phyloP scores from a whole-genome alignment of 2,329 filamentous ascomycete species.

The Beauveria scarabaeidicola region DNA sequence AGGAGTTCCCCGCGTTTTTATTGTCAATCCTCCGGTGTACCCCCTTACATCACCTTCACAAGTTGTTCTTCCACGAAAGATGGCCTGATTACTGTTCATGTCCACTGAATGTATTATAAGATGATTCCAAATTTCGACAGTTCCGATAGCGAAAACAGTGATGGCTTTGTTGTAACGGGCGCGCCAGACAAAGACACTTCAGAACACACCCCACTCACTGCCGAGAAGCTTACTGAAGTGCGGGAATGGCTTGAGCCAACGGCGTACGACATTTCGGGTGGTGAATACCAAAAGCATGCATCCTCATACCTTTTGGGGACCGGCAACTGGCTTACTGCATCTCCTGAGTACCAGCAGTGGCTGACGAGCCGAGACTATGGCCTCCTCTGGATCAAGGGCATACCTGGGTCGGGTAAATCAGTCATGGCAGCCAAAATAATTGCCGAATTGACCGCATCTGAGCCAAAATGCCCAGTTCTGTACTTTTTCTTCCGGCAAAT shows the following conservation, averaged over 20 bases:
- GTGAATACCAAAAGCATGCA: slow-evolving; percentile 21
- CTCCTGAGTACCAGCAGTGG: slow-evolving; percentile 15
- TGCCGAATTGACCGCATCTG: slow-evolving; percentile 2
- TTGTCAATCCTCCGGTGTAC: background rate
- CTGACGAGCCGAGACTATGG: slow-evolving; percentile 9
- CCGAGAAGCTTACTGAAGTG: slow-evolving; percentile 13
- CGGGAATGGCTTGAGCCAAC: slow-evolving; percentile 24
- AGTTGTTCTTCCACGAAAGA: background rate
- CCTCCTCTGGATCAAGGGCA: slow-evolving; percentile 26
- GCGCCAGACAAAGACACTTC: background rate
- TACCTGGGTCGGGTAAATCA: slow-evolving; percentile 31
- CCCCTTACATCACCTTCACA: background rate
- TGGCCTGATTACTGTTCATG: background rate
- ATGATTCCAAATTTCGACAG: background rate
- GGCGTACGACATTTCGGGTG: slow-evolving; percentile 17
- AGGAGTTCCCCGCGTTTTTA: background rate
- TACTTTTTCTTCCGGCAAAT: slow-evolving; percentile 34
- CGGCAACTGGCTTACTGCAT: slow-evolving; percentile 15
- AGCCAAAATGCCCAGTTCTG: slow-evolving; percentile 20
- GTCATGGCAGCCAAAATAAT: slow-evolving; percentile 24
- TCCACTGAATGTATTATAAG: background rate
- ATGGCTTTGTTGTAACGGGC: background rate
- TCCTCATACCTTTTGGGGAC: slow-evolving; percentile 16
- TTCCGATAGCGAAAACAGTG: background rate
- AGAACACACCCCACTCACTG: background rate